phyloP scores from a whole-genome alignment of 176 grass and related monocot species.

The Phragmites australis region DNA sequence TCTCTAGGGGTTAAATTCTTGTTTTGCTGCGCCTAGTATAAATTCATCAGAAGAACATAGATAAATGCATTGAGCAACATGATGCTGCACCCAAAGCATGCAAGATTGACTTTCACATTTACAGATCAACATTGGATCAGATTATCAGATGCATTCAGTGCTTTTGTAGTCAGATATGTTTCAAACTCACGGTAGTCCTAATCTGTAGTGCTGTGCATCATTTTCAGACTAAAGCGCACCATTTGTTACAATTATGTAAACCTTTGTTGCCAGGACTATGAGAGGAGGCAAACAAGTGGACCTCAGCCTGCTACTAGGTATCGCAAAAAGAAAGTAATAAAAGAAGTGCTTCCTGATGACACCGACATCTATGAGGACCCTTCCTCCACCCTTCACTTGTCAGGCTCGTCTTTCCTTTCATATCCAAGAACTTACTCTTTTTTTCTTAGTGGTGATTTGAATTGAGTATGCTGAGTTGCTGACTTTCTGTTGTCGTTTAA shows the following conservation, averaged over 20 bases:
- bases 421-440: not conserved
- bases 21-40: not conserved
- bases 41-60: not conserved
- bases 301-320: constrained; percentile 64
- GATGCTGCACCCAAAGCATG: not conserved
- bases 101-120: not conserved
- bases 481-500: constrained; percentile 30
- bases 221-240: not conserved
- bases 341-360: constrained; percentile 73
- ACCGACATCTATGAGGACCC: constrained; percentile 64
- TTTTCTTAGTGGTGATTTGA: not conserved
- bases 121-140: not conserved
- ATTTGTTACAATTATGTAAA: constrained; percentile 4
- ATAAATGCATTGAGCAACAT: not conserved
- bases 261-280: constrained; percentile 56
- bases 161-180: not conserved
- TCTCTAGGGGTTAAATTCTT: not conserved
- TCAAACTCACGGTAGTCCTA: not conserved
- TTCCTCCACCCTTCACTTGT: constrained; percentile 71
- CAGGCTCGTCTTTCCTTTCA: constrained; percentile 45
- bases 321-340: constrained; percentile 80
- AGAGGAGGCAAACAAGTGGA: constrained; percentile 58
- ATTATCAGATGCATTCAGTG: not conserved
- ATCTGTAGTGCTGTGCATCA: not conserved
- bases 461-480: not conserved